phyloP scores from a whole-genome alignment of 192 early-diverging fungal genomes.

The Gamsiella multidivaricata region DNA sequence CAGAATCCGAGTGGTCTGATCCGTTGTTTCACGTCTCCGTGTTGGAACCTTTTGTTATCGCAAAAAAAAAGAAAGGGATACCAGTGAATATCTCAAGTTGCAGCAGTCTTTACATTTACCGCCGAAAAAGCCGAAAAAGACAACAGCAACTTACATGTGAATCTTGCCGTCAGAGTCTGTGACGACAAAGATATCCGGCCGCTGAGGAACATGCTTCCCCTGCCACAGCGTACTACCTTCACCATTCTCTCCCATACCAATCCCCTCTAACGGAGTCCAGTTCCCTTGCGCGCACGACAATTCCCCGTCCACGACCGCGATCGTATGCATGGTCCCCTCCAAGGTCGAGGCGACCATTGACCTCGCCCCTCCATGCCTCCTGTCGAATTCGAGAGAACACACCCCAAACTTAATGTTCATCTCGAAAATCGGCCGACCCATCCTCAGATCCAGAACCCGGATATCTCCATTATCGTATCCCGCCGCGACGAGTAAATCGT shows the following conservation, averaged over 20 bases:
- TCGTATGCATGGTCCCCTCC: slow-evolving; percentile 24
- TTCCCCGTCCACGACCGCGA: slow-evolving; percentile 11
- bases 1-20: not conserved
- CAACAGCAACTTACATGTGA: slow-evolving; percentile 17
- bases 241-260: slow-evolving; percentile 20
- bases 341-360: slow-evolving; percentile 26
- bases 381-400: slow-evolving; percentile 31
- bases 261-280: not conserved
- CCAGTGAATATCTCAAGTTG: too few species aligned
- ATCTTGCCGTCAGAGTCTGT: slow-evolving; percentile 36
- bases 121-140: not conserved
- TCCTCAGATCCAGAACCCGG: slow-evolving; percentile 27
- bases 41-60: slow-evolving; percentile 11
- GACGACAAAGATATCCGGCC: slow-evolving; percentile 23
- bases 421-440: slow-evolving; percentile 23
- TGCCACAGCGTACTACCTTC: slow-evolving; percentile 49
- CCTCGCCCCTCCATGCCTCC: slow-evolving; percentile 2
- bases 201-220: slow-evolving; percentile 32
- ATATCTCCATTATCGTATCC: slow-evolving; percentile 47
- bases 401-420: slow-evolving; percentile 30
- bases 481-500: slow-evolving; percentile 21
- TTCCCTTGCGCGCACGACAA: too few species aligned
- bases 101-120: too few species aligned
- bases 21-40: slow-evolving; percentile 5
- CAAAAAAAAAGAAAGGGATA: not conserved